These are phyloP conservation scores for Claviceps fusiformis DNA, from an alignment of 2,329 filamentous ascomycete species.

Conservation along the genomic window DNA sequence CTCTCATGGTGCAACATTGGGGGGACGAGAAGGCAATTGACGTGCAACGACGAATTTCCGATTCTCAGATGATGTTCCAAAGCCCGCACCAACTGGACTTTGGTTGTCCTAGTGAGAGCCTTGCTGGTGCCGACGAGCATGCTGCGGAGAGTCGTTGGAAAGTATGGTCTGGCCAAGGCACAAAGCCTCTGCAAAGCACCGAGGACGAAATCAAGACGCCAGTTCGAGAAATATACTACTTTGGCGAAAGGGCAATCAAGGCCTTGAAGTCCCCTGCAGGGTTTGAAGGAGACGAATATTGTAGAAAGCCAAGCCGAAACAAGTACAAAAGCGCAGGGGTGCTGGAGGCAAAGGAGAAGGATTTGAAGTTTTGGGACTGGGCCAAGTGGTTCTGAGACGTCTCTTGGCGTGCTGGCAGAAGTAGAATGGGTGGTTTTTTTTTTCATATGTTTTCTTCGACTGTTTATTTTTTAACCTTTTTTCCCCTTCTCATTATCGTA, in stretches of 20 bases:
- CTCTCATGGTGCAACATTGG: constrained; percentile 36
- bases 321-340: neutral
- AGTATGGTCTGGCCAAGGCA: neutral
- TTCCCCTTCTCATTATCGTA: constrained; percentile 6
- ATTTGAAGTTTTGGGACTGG: constrained; percentile 13
- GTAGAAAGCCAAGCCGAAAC: neutral
- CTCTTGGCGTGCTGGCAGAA: neutral
- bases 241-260: constrained; percentile 5
- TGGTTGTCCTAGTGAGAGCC: neutral
- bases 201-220: neutral
- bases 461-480: constrained; percentile 5
- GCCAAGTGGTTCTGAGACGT: constrained; percentile 16
- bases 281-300: neutral
- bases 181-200: neutral
- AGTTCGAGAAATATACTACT: constrained; percentile 5
- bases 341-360: constrained; percentile 11
- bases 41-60: constrained; percentile 5
- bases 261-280: neutral
- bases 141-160: neutral
- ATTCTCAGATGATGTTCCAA: constrained; percentile 2
- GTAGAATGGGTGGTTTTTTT: too few relatives aligned
- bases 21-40: constrained; percentile 27
- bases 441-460: neutral
- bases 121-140: neutral
- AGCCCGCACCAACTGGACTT: neutral